A percentile compares a stretch with the other conserved stretches of the same genome.
These are phyloP conservation scores for Fusarium siculi DNA, from an alignment of 2,329 filamentous ascomycete species.

Conservation along the genomic window DNA sequence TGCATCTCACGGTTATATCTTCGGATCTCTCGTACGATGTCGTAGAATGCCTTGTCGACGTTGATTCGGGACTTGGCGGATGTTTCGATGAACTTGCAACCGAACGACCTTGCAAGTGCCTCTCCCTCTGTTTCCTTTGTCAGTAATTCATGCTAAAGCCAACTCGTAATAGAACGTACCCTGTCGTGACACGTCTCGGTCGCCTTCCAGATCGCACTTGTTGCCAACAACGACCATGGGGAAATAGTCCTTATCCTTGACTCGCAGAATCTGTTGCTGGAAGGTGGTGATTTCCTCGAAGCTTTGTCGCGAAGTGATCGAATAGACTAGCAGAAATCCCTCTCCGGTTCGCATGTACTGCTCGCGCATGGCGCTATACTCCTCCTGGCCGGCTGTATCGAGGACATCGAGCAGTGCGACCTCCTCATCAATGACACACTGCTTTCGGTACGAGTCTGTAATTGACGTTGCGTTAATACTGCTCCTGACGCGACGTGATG, in stretches of 20 bases:
- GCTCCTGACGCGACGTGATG: conserved; percentile 2
- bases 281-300: conserved; percentile 99
- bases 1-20: conserved; percentile 99
- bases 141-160: conserved; percentile 12
- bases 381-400: conserved; percentile 97
- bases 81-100: conserved; percentile 99
- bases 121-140: conserved; percentile 77
- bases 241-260: conserved; percentile 99
- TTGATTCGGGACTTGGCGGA: conserved; percentile 98
- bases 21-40: conserved; percentile 96
- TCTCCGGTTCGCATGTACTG: conserved; percentile 99
- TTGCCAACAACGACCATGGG: conserved; percentile 99
- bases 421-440: conserved; percentile 98
- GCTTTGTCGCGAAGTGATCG: conserved; percentile 95
- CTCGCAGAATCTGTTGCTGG: conserved; percentile 96
- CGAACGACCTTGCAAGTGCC: conserved; percentile 84
- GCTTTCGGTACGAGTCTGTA: conserved; percentile 98
- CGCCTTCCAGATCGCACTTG: conserved; percentile 97
- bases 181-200: conserved; percentile 91
- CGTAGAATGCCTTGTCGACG: conserved; percentile 98
- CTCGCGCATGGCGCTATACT: conserved; percentile 99
- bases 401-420: conserved; percentile 97
- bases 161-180: conserved; percentile 65
- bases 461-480: conserved; percentile 27
- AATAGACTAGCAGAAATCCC: conserved; percentile 97